These are phyloP conservation scores for Lepidium aucheri DNA, from an alignment of 345 rosid genomes.

Conservation along the genomic window DNA sequence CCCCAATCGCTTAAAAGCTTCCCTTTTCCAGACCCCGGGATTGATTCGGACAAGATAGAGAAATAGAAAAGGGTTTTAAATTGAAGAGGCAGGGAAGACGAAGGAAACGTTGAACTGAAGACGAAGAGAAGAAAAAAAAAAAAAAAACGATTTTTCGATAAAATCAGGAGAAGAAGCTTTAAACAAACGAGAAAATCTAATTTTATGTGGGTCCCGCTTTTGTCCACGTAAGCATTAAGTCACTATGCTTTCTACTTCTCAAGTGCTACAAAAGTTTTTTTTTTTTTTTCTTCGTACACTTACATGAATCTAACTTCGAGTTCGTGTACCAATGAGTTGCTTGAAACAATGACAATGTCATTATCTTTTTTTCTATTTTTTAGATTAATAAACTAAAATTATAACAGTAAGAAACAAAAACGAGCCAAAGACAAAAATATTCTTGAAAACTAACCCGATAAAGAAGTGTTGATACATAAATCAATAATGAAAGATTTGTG, in stretches of 20 bases:
- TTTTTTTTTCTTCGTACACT: too few relatives aligned
- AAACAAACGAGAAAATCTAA: not conserved
- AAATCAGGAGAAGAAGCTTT: not conserved
- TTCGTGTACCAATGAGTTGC: too few relatives aligned
- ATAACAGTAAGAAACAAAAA: too few relatives aligned
- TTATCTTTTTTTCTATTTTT: too few relatives aligned
- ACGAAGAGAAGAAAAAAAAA: not conserved
- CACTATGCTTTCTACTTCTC: not conserved
- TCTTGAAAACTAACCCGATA: too few relatives aligned
- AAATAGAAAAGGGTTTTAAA: not conserved
- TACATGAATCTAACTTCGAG: too few relatives aligned
- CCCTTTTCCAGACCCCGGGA: not conserved
- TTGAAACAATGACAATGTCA: too few relatives aligned
- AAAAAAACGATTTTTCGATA: not conserved
- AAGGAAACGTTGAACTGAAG: not conserved
- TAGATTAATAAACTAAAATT: too few relatives aligned
- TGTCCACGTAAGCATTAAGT: slow-evolving; percentile 16
- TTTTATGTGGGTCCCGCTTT: not conserved
- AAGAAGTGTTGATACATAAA: too few relatives aligned
- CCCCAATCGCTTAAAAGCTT: not conserved
- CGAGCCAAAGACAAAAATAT: too few relatives aligned
- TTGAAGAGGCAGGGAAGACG: slow-evolving; percentile 4
- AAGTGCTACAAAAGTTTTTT: not conserved
- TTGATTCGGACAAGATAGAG: slow-evolving; percentile 19
- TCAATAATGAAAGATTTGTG: too few relatives aligned